Evolutionary conservation across 2,329 filamentous ascomycete species (phyloP).

Genomic region (Neofusicoccum sp.): DNA sequence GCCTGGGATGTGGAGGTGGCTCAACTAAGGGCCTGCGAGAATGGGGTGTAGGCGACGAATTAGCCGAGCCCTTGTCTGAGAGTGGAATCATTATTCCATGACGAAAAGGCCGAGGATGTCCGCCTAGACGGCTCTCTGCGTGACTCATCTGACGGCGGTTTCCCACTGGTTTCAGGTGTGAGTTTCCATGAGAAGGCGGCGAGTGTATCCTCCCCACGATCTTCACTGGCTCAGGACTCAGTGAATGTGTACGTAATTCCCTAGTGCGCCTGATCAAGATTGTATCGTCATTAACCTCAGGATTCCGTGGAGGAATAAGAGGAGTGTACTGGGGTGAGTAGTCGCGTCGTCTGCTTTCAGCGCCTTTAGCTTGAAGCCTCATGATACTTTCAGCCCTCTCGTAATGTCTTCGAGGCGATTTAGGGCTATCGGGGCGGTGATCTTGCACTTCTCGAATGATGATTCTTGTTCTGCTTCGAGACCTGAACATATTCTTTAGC

Average conservation of each 20-base stretch:
- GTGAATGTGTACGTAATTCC: neutral
- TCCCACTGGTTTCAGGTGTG: neutral
- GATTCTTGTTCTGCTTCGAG: slow-evolving; percentile 17
- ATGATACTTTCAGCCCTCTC: slow-evolving; percentile 28
- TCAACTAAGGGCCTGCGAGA: neutral
- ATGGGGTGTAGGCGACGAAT: neutral
- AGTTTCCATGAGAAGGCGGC: neutral
- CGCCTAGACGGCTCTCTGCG: slow-evolving; percentile 26
- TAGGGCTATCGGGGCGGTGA: slow-evolving; percentile 10
- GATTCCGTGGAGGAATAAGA: neutral
- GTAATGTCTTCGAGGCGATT: slow-evolving; percentile 23
- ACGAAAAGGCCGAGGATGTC: slow-evolving; percentile 27
- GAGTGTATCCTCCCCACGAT: neutral
- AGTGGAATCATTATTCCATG: slow-evolving; percentile 1
- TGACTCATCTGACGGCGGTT: slow-evolving; percentile 19
- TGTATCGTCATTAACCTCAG: slow-evolving; percentile 8
- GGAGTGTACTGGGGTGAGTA: slow-evolving; percentile 21
- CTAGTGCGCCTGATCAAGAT: neutral
- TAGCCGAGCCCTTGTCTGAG: neutral
- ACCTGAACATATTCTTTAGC: neutral
- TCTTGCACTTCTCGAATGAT: neutral
- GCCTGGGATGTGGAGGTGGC: slow-evolving; percentile 17
- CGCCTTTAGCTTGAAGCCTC: slow-evolving; percentile 20
- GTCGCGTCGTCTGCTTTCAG: slow-evolving; percentile 24
- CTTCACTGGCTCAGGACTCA: neutral